Percentiles rank a stretch among this genome's conserved stretches.
Conservation (phyloP, 768 basidiomycete genomes). For the Galerina marginata region DNA sequence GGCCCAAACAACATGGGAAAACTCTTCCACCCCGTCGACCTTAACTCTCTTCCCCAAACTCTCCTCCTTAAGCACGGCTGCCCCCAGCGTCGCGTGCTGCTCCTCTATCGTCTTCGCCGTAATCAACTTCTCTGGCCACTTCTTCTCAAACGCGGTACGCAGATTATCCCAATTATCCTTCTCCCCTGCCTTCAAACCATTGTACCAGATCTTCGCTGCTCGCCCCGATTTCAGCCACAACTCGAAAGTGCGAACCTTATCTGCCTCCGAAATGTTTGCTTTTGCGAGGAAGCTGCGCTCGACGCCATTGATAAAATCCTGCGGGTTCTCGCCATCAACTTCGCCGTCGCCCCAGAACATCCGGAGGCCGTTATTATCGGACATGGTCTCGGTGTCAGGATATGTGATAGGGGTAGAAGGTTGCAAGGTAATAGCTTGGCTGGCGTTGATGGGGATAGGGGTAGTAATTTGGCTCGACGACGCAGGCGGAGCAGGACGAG, state of each 20-base stretch:
- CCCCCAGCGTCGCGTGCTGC: conserved; percentile 13
- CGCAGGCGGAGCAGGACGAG: too few relatives aligned
- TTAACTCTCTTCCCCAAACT: conserved; percentile 21
- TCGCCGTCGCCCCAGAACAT: conserved; percentile 1
- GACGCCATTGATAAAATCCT: conserved; percentile 26
- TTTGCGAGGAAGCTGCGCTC: conserved; percentile 10
- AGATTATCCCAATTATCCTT: conserved; percentile 19
- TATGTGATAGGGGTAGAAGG: not conserved
- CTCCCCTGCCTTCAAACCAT: not conserved
- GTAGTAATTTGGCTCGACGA: too few relatives aligned
- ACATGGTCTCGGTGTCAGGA: not conserved
- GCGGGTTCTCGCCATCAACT: conserved; percentile 12
- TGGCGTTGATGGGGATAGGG: not conserved
- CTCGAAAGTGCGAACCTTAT: conserved; percentile 12
- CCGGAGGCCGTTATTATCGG: not conserved
- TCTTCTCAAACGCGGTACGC: conserved; percentile 13
- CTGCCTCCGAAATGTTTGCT: conserved; percentile 5
- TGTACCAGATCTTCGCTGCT: conserved; percentile 19
- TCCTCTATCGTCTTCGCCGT: conserved; percentile 18
- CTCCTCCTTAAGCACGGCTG: conserved; percentile 12
- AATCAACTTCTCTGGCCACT: conserved; percentile 21
- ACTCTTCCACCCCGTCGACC: conserved; percentile 22
- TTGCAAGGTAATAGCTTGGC: too few relatives aligned
- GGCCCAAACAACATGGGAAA: conserved; percentile 28
- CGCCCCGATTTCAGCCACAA: conserved; percentile 15